phyloP scores from a whole-genome alignment of 139 green algal species.

The Chlamydomonas incerta region DNA sequence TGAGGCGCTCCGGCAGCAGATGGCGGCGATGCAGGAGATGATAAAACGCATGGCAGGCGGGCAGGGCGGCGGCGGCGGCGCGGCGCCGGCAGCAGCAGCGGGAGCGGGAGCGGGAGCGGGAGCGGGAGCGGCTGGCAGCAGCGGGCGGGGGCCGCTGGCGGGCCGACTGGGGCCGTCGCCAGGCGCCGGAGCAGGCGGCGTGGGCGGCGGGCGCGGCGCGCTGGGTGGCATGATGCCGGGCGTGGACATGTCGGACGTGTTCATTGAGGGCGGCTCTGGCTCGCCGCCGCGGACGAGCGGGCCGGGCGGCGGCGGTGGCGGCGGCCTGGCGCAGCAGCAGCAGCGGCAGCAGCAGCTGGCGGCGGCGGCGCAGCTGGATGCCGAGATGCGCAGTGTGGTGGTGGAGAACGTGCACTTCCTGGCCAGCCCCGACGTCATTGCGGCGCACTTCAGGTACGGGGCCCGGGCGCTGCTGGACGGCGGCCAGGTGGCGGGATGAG shows the following conservation, averaged over 20 bases:
- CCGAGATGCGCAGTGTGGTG: constrained; percentile 28
- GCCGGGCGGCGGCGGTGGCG: too few relatives aligned
- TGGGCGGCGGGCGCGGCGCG: too few relatives aligned
- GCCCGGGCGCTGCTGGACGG: too few relatives aligned
- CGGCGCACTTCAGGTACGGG: constrained; percentile 32
- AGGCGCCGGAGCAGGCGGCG: too few relatives aligned
- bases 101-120: neutral
- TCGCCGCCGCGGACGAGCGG: neutral
- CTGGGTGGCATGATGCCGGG: too few relatives aligned
- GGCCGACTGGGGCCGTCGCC: too few relatives aligned
- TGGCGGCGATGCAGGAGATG: constrained; percentile 7
- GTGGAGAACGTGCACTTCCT: constrained; percentile 25
- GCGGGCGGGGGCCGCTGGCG: too few relatives aligned
- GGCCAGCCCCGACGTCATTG: neutral
- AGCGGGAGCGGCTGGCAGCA: neutral
- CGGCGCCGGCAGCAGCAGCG: neutral
- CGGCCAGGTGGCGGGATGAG: too few relatives aligned
- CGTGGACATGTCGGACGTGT: neutral
- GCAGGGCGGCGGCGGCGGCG: neutral
- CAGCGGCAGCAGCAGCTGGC: neutral
- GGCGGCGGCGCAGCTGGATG: constrained; percentile 6
- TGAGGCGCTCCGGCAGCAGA: neutral
- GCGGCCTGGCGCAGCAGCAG: neutral
- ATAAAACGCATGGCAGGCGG: neutral
- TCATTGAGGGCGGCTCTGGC: constrained; percentile 14